phyloP scores from a whole-genome alignment of 2,329 filamentous ascomycete species.

The Ophiostoma pallidulum region DNA sequence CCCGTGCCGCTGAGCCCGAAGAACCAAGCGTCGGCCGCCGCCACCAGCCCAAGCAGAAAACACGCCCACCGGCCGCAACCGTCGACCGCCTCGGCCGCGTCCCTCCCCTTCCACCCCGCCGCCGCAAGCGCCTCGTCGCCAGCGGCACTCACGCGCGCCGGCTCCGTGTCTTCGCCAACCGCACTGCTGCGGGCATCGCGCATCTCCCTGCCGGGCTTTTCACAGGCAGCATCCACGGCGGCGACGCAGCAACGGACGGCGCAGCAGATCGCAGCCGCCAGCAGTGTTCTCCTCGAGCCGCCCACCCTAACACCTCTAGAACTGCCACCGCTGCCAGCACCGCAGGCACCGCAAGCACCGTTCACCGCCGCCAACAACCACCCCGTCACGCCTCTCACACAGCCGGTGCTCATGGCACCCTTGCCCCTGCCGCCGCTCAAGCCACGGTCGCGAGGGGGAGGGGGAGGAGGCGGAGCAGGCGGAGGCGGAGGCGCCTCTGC shows the following conservation, averaged over 20 bases:
- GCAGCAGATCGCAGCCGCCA: neutral
- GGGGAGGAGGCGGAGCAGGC: no score
- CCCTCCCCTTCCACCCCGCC: neutral
- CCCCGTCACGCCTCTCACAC: slow-evolving; percentile 1
- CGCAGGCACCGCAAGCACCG: neutral
- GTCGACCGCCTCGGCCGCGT: slow-evolving; percentile 1
- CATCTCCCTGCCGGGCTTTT: neutral
- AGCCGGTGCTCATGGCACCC: slow-evolving; percentile 6
- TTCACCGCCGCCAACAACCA: no score
- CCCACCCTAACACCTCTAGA: neutral
- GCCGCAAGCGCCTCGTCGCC: neutral
- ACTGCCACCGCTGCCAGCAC: neutral
- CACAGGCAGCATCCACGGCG: neutral
- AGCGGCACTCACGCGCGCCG: neutral
- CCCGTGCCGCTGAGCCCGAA: neutral
- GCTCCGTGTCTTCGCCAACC: neutral
- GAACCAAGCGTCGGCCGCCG: neutral
- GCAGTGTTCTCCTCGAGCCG: neutral
- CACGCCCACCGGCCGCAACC: neutral
- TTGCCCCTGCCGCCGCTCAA: slow-evolving; percentile 2
- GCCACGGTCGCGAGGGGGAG: neutral
- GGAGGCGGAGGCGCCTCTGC: no score
- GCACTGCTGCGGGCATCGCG: slow-evolving; percentile 1
- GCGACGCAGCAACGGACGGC: neutral
- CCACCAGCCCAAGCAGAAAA: no score